These are phyloP conservation scores for Mucor lusitanicus DNA, from an alignment of 371 early-diverging fungal species.

Conservation along the genomic window DNA sequence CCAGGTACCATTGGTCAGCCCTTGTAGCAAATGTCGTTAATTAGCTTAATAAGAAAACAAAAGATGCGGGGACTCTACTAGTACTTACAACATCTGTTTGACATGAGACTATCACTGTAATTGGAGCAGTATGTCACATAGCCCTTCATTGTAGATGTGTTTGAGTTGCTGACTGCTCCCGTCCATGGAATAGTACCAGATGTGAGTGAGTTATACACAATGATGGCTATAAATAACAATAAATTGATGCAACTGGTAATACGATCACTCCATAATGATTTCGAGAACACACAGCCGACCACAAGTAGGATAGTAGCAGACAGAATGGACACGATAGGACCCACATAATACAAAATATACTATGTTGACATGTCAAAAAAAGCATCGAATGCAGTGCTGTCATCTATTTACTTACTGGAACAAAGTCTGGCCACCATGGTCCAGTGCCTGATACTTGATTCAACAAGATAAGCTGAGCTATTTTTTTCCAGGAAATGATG, in stretches of 20 bases:
- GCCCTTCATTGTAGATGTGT: conserved; percentile 15
- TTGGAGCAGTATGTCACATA: conserved; percentile 29
- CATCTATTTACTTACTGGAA: conserved; percentile 29
- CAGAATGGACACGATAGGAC: conserved; percentile 36
- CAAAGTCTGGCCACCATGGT: conserved; percentile 30
- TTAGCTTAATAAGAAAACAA: not conserved
- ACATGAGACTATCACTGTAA: conserved; percentile 14
- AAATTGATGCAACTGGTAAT: conserved; percentile 28
- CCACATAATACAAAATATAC: conserved; percentile 48
- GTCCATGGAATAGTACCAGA: conserved; percentile 38
- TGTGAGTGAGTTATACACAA: conserved; percentile 35
- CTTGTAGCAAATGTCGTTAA: conserved; percentile 2
- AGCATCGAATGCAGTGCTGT: not conserved
- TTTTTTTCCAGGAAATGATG: not conserved
- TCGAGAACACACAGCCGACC: conserved; percentile 14
- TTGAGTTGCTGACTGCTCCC: conserved; percentile 2
- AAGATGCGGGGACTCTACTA: not conserved
- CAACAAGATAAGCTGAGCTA: conserved; percentile 35
- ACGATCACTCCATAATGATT: conserved; percentile 30
- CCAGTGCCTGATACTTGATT: conserved; percentile 10
- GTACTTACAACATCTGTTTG: conserved; percentile 43
- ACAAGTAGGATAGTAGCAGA: conserved; percentile 29
- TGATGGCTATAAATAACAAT: conserved; percentile 28
- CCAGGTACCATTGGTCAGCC: conserved; percentile 29
- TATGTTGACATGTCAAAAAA: not conserved